Evolutionary conservation across 2,329 filamentous ascomycete genomes (phyloP), one percentile per base, ranked within the genome.

Genomic region (Hymenoscyphus linearis): DNA sequence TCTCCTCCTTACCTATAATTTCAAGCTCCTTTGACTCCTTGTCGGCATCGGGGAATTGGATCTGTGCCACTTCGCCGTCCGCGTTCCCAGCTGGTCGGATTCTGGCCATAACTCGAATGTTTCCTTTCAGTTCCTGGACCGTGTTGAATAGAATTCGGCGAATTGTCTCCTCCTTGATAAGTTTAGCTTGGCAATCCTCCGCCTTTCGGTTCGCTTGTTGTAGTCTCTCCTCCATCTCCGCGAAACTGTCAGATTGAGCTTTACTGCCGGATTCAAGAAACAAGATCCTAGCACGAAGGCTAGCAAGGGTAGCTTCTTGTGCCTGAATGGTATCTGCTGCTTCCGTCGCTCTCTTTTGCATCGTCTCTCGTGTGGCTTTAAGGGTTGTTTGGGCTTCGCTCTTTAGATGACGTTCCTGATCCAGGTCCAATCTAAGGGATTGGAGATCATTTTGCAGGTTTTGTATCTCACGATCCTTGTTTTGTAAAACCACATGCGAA

Each of bases 71-170:
- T 26, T 86, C 81, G 6, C 86, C 86, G 9, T 76, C 75, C 61
- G 89, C 87, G 0, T 78, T 74, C 0, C 74, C 68, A 26, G 79
- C 79, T 25, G 89, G 78, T 47, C 96, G 88, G 31, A 98, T 93
- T 73, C 95, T 87, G 72, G 93, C 98, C 85, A 99, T 99, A 67
- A 99, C 95, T 22, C 95, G 89, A 70, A 99, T 99, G 72, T 99
- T 99, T 69, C 95, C 95, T 75, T 96, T 97, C 62, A 99, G 84
- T 72, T 99, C 95, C 74, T 99, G 92, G 54, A 99, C 93, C 74
- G 96, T 95, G 76, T 98, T 98, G 79, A 98, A 96, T 0, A 99
- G 82, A 68, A 96, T 93, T 25, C 95, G 85, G 14, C 95, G 86
- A 57, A 96, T 80, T 0, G 90, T 95, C 76, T 99, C 95, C 72